These are phyloP conservation scores for Colletotrichum sp. DNA, from an alignment of 2,329 filamentous ascomycete species.

Conservation along the genomic window DNA sequence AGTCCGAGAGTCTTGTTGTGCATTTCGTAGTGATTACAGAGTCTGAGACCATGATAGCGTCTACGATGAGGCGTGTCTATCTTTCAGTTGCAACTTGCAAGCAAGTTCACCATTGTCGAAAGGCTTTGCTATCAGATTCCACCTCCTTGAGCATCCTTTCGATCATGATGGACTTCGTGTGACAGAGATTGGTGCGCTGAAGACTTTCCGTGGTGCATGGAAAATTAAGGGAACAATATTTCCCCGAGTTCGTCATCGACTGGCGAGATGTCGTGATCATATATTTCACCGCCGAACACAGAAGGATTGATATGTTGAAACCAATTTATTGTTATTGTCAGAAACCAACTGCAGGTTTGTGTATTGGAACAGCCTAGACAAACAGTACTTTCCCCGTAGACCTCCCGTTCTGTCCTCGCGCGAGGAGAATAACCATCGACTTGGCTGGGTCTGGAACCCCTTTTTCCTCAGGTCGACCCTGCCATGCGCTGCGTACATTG, in stretches of 20 bases:
- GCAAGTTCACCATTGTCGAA: background rate
- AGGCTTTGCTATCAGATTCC: background rate
- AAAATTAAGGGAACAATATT: background rate
- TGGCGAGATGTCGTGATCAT: background rate
- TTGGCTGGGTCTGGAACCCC: background rate
- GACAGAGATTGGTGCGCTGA: background rate
- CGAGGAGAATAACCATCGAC: background rate
- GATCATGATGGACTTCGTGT: background rate
- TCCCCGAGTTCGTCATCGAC: background rate
- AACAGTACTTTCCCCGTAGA: background rate
- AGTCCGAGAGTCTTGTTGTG: fast-evolving
- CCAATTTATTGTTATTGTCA: background rate
- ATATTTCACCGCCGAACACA: background rate
- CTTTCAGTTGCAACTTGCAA: background rate
- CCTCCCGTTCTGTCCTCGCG: background rate
- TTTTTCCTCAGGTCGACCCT: background rate
- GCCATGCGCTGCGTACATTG: background rate
- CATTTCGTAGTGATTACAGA: background rate
- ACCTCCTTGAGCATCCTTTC: background rate
- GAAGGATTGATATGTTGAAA: background rate
- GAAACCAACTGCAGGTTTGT: fast-evolving
- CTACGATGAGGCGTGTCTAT: background rate
- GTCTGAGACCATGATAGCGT: background rate
- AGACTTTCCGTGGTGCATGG: background rate
- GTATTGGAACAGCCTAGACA: background rate